Evolutionary conservation across 805 yeast genomes (phyloP).

Genomic region (Huiozyma sinensis): DNA sequence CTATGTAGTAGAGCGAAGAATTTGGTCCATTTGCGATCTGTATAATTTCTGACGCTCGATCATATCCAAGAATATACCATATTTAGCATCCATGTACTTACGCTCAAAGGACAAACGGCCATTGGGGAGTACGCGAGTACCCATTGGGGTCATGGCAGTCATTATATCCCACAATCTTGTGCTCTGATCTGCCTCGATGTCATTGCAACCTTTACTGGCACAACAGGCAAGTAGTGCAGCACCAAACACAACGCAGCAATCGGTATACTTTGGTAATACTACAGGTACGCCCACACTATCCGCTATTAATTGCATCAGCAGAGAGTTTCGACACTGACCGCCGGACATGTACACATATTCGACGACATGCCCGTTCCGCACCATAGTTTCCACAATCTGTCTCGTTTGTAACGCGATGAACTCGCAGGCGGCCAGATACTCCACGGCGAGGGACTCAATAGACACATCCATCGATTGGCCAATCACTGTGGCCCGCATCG

Average conservation of each 20-base stretch:
- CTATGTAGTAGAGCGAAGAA: background rate
- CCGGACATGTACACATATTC: conserved; percentile 81
- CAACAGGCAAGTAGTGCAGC: conserved; percentile 79
- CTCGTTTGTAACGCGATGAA: conserved; percentile 96
- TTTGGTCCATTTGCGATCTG: conserved; percentile 37
- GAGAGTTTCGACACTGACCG: conserved; percentile 90
- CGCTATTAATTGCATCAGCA: conserved; percentile 81
- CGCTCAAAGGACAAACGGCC: conserved; percentile 46
- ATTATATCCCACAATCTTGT: conserved; percentile 74
- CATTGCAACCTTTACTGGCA: conserved; percentile 41
- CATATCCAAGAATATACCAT: conserved; percentile 79
- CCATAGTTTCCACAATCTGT: conserved; percentile 84
- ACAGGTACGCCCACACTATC: conserved; percentile 89
- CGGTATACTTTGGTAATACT: conserved; percentile 87
- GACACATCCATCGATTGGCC: conserved; percentile 90
- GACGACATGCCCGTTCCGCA: conserved; percentile 65
- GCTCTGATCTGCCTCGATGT: conserved; percentile 25
- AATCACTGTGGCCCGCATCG: conserved; percentile 83
- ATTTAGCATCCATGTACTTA: conserved; percentile 63
- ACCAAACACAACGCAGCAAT: conserved; percentile 95
- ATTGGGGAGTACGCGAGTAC: conserved; percentile 65
- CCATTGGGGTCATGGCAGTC: conserved; percentile 76
- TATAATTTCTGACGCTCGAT: conserved; percentile 71
- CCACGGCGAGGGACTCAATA: conserved; percentile 72
- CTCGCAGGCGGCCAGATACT: conserved; percentile 89